Evolutionary conservation across 2,329 filamentous ascomycete species (phyloP), one percentile per base, ranked within the genome.

Genomic region (Nemania diffusa): DNA sequence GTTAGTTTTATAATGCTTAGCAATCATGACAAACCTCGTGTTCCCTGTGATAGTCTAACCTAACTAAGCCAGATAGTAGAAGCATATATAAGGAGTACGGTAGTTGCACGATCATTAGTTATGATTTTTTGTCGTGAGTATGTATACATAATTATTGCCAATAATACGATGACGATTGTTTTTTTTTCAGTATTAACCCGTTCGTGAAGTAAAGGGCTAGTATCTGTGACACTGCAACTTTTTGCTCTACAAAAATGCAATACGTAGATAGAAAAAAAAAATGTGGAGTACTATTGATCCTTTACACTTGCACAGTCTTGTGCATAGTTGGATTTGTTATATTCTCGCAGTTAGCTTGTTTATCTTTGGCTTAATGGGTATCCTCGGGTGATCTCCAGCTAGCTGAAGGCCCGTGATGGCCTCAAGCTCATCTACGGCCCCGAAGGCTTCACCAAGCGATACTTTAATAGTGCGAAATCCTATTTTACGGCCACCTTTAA

Each of bases 401-500:
- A 95, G 78, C 37, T 79, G 78, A 71, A 97, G 73, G 0, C 92
- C 93, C 0, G 92, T 94, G 24, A 92, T 81, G 62, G 80, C 81
- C 80, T 98, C 95, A 65, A 98, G 80, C 78, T 94, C 89, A 72
- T 87, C 90, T 0, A 98, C 94, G 0, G 95, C 94, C 77, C 94
- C 90, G 76, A 88, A 91, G 1, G 92, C 88, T 78, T 86, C 88
- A 1, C 94, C 94, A 29, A 98, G 81, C 8, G 87, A 83, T 0
- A 98, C 96, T 80, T 95, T 97, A 71, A 98, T 86, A 0, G 95
- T 98, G 63, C 85, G 81, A 78, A 98, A 90, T 0, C 95, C 95
- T 24, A 89, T 82, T 56, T 85, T 85, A 79, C 85, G 92, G 0
- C 90, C 96, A 51, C 86, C 90, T 83, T 94, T 96, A 65, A 98